Evolutionary conservation across 306 rosid species (phyloP).

Genomic region (Trichosanthes cucumerina): DNA sequence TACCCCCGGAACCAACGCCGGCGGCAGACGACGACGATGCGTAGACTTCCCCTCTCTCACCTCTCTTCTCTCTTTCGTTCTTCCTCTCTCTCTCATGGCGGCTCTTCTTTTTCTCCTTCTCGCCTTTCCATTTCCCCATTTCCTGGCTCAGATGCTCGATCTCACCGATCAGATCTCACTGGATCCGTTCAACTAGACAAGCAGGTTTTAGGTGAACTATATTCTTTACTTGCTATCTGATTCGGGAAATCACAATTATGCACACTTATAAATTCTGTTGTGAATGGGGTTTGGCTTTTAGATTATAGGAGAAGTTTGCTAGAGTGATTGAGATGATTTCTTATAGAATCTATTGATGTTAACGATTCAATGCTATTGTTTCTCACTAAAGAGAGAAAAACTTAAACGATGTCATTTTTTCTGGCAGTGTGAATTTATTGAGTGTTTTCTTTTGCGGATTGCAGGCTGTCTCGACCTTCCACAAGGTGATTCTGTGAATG

Average conservation of each 20-base stretch:
- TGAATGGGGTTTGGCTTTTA: background rate
- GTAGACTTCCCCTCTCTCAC: background rate
- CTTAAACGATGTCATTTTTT: background rate
- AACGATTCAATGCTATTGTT: background rate
- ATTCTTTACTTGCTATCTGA: background rate
- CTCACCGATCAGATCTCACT: background rate
- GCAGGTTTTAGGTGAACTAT: background rate
- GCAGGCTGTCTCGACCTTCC: conserved; percentile 12
- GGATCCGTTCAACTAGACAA: background rate
- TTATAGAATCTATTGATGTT: background rate
- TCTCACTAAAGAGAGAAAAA: background rate
- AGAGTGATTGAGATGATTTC: background rate
- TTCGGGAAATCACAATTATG: background rate
- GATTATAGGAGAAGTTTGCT: background rate
- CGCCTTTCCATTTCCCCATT: conserved; percentile 8
- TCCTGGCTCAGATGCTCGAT: background rate
- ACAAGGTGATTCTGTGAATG: background rate
- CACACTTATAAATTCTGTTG: background rate
- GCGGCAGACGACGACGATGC: background rate
- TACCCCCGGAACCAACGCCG: background rate
- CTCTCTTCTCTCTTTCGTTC: background rate
- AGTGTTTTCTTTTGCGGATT: background rate
- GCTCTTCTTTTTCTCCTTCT: background rate
- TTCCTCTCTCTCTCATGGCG: background rate
- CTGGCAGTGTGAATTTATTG: background rate